Evolutionary conservation across 305 asterid genomes (phyloP).

Genomic region (Caryopteris hybrid): DNA sequence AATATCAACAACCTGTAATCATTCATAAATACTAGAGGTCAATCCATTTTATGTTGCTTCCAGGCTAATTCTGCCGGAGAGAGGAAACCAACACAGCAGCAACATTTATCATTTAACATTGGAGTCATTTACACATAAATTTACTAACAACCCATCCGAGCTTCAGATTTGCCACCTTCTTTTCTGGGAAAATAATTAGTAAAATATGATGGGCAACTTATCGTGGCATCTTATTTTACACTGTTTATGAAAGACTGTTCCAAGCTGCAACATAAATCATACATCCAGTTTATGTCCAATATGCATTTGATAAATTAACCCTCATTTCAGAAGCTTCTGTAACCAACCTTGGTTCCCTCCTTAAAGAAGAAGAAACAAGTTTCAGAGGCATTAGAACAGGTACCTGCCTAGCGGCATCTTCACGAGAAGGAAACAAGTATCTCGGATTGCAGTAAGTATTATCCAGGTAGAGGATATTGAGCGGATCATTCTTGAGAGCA

Average conservation of each 20-base stretch:
- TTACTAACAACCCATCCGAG: background rate
- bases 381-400: conserved; percentile 4
- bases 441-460: conserved; percentile 78
- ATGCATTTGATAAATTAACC: too few relatives aligned
- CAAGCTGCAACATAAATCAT: too few relatives aligned
- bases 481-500: conserved; percentile 54
- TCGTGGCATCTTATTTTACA: too few relatives aligned
- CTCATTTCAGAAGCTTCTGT: too few relatives aligned
- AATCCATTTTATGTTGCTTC: conserved; percentile 6
- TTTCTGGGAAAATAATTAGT: background rate
- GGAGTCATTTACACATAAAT: background rate
- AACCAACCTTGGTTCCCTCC: too few relatives aligned
- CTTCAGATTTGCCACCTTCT: background rate
- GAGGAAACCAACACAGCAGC: background rate
- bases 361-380: background rate
- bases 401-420: conserved; percentile 70
- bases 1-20: conserved; percentile 62
- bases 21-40: conserved; percentile 9
- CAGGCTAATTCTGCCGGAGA: background rate
- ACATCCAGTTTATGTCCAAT: too few relatives aligned
- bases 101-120: background rate
- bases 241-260: too few relatives aligned
- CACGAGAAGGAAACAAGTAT: conserved; percentile 74
- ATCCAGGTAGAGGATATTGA: conserved; percentile 54
- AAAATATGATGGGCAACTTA: background rate